phyloP scores from a whole-genome alignment of 2,329 filamentous ascomycete species.

The Pyrenochaeta sp. region DNA sequence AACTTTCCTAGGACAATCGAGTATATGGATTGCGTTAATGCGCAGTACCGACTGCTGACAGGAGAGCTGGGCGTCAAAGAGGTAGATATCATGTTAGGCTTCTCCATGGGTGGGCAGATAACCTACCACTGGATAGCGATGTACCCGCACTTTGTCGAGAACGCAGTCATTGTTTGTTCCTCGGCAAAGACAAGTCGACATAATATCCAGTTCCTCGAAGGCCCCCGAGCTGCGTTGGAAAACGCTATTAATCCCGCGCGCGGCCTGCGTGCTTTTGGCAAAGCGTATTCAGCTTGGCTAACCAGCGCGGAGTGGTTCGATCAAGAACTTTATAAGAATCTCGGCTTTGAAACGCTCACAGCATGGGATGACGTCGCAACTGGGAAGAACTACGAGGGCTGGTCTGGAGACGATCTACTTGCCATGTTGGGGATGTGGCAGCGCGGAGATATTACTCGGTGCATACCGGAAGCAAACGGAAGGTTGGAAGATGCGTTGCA shows the following conservation, averaged over 20 bases:
- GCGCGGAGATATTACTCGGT: conserved; percentile 49
- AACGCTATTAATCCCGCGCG: conserved; percentile 51
- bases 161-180: conserved; percentile 60
- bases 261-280: conserved; percentile 47
- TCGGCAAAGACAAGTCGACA: conserved; percentile 61
- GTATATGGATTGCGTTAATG: conserved; percentile 62
- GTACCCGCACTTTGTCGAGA: conserved; percentile 56
- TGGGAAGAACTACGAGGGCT: conserved; percentile 28
- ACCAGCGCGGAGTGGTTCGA: conserved; percentile 54
- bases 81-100: conserved; percentile 61
- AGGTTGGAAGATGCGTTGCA: conserved; percentile 46
- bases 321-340: conserved; percentile 45
- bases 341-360: conserved; percentile 35
- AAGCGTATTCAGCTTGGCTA: conserved; percentile 53
- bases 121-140: conserved; percentile 63
- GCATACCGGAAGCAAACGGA: conserved; percentile 29
- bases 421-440: conserved; percentile 54
- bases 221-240: conserved; percentile 59
- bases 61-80: conserved; percentile 54
- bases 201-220: conserved; percentile 65
- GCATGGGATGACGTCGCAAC: conserved; percentile 41
- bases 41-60: conserved; percentile 57
- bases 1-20: conserved; percentile 56
- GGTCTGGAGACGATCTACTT: conserved; percentile 51
- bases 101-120: conserved; percentile 66